phyloP scores from a whole-genome alignment of 2,329 filamentous ascomycete genomes.

The Aspergillus cejpii region DNA sequence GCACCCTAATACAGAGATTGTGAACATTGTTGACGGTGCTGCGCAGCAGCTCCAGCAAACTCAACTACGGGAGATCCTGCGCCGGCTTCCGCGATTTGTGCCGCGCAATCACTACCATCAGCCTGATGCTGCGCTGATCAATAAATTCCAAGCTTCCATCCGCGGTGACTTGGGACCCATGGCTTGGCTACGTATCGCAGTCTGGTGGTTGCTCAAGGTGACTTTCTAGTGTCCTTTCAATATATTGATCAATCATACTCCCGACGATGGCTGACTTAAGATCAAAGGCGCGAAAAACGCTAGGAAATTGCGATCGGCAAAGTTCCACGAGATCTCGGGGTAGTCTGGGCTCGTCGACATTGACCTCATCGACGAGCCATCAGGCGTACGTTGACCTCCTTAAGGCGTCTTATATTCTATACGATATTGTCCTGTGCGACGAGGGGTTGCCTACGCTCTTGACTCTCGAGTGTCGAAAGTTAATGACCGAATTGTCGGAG shows the following conservation, averaged over 20 bases:
- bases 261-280: background rate
- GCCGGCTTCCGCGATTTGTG: slow-evolving; percentile 24
- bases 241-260: background rate
- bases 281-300: slow-evolving; percentile 17
- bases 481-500: slow-evolving; percentile 28
- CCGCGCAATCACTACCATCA: slow-evolving; percentile 22
- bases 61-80: slow-evolving; percentile 20
- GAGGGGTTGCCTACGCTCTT: slow-evolving; percentile 16
- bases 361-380: slow-evolving; percentile 17
- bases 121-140: slow-evolving; percentile 17
- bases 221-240: background rate
- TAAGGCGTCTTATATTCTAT: slow-evolving; percentile 29
- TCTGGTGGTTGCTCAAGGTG: slow-evolving; percentile 32
- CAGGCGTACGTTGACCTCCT: slow-evolving; percentile 30
- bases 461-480: slow-evolving; percentile 27
- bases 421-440: slow-evolving; percentile 27
- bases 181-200: slow-evolving; percentile 28
- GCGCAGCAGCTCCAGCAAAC: slow-evolving; percentile 24
- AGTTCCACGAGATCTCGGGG: slow-evolving; percentile 16
- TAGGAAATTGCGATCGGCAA: slow-evolving; percentile 20
- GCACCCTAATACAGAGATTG: no score
- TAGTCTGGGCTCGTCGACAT: slow-evolving; percentile 20
- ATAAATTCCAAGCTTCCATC: slow-evolving; percentile 16
- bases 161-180: slow-evolving; percentile 19
- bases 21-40: no score